Percentiles rank a stretch among this genome's conserved stretches.
These are phyloP conservation scores for Chaetomiaceae sp. DNA, from an alignment of 2,329 filamentous ascomycete genomes.

Conservation along the genomic window DNA sequence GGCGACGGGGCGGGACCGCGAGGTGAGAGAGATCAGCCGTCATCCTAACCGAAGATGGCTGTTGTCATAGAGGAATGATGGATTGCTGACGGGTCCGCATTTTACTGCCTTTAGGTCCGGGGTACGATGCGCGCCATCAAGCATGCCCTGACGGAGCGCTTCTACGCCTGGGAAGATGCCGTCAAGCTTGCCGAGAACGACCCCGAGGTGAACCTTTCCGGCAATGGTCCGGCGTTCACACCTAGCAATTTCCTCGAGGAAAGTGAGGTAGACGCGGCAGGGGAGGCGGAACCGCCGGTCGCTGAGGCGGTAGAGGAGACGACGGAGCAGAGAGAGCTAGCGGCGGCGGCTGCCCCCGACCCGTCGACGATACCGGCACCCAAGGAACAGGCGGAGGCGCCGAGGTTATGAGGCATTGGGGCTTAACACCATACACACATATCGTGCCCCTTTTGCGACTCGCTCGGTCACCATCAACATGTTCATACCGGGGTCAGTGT, in stretches of 20 bases:
- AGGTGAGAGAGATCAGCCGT: constrained; percentile 51
- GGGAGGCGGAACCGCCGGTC: constrained; percentile 28
- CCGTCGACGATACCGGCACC: constrained; percentile 17
- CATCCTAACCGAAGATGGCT: no score
- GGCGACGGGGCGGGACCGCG: constrained; percentile 53
- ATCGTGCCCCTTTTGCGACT: not conserved
- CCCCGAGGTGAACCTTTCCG: constrained; percentile 57
- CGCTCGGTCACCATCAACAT: not conserved
- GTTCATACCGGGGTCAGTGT: no score
- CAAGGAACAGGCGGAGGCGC: constrained; percentile 13
- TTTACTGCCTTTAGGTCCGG: constrained; percentile 50
- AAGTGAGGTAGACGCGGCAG: constrained; percentile 29
- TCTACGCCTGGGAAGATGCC: constrained; percentile 81
- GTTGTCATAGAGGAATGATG: not conserved
- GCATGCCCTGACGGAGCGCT: constrained; percentile 79
- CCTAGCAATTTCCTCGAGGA: constrained; percentile 36
- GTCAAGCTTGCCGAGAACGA: constrained; percentile 58
- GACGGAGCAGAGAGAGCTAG: constrained; percentile 4
- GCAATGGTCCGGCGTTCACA: constrained; percentile 43
- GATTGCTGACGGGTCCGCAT: constrained; percentile 8
- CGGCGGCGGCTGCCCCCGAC: constrained; percentile 8
- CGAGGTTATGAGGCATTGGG: constrained; percentile 16
- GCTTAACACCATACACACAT: not conserved
- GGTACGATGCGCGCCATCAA: constrained; percentile 77
- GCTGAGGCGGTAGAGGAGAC: constrained; percentile 14